Percentiles rank a stretch among this genome's conserved stretches.
Evolutionary conservation across 1,139 yeast genomes (phyloP).

Genomic region (Geotrichum histeridarum): DNA sequence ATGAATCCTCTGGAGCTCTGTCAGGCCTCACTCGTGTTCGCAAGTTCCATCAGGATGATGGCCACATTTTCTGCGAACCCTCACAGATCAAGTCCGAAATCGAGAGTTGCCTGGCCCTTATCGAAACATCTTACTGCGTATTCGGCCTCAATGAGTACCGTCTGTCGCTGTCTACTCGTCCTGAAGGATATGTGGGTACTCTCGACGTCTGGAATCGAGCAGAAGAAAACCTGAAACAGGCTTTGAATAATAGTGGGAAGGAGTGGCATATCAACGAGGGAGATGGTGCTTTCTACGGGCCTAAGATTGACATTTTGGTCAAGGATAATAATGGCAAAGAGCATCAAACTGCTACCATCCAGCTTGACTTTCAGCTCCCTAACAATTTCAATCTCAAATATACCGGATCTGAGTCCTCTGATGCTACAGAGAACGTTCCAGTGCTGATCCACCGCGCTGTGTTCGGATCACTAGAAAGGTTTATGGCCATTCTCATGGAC

Average conservation of each 20-base stretch:
- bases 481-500: slow-evolving; percentile 83
- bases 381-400: slow-evolving; percentile 72
- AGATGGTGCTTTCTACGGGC: slow-evolving; percentile 98
- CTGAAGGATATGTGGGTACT: slow-evolving; percentile 81
- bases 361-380: slow-evolving; percentile 76
- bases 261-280: slow-evolving; percentile 77
- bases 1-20: slow-evolving; percentile 91
- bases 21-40: slow-evolving; percentile 93
- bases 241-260: slow-evolving; percentile 58
- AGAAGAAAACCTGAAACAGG: slow-evolving; percentile 62
- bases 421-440: slow-evolving; percentile 45
- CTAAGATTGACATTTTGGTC: slow-evolving; percentile 77
- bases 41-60: slow-evolving; percentile 97
- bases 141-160: slow-evolving; percentile 70
- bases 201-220: slow-evolving; percentile 80
- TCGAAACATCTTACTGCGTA: slow-evolving; percentile 70
- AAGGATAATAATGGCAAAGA: slow-evolving; percentile 77
- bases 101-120: slow-evolving; percentile 62
- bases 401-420: slow-evolving; percentile 32
- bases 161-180: slow-evolving; percentile 81
- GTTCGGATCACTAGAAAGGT: slow-evolving; percentile 89
- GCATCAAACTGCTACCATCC: slow-evolving; percentile 95
- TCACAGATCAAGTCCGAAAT: slow-evolving; percentile 81
- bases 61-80: slow-evolving; percentile 87
- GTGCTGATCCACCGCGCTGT: slow-evolving; percentile 94